Conservation (phyloP, 306 rosid genomes). For the Trichosanthes cucumerina region DNA sequence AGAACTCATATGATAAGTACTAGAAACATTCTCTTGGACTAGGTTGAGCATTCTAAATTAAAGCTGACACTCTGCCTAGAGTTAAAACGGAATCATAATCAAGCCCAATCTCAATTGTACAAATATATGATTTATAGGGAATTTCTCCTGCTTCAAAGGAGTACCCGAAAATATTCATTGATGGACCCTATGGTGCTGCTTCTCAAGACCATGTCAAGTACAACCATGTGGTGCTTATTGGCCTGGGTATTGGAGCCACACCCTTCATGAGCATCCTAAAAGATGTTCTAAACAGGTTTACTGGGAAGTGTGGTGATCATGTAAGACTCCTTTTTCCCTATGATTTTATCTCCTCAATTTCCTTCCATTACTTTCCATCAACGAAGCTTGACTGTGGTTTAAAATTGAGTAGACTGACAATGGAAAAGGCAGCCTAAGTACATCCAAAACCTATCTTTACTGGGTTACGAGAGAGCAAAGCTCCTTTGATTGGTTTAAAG, state of each 20-base stretch:
- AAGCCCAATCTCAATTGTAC: neutral
- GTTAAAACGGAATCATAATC: neutral
- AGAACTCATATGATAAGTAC: neutral
- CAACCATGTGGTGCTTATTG: constrained; percentile 58
- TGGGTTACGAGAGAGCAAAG: constrained; percentile 88
- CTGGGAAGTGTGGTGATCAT: neutral
- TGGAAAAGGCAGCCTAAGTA: constrained; percentile 34
- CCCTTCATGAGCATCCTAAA: constrained; percentile 88
- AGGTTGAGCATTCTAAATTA: neutral
- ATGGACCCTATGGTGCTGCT: constrained; percentile 86
- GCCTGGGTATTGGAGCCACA: constrained; percentile 89
- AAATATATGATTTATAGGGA: constrained; percentile 30
- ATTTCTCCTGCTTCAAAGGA: constrained; percentile 23
- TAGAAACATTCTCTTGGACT: neutral
- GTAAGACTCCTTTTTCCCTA: constrained; percentile 10
- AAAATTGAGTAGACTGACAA: constrained; percentile 34
- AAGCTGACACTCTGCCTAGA: neutral
- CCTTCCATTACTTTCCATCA: constrained; percentile 25
- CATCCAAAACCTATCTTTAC: constrained; percentile 64
- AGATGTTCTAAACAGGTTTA: constrained; percentile 33
- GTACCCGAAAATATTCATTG: constrained; percentile 65
- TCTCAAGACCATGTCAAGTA: constrained; percentile 83
- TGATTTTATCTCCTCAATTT: neutral
- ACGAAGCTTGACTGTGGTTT: neutral
- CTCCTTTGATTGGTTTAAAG: constrained; percentile 92